Conservation (phyloP, 352 stramenopile genomes). For the Pseudoperonospora humuli region DNA sequence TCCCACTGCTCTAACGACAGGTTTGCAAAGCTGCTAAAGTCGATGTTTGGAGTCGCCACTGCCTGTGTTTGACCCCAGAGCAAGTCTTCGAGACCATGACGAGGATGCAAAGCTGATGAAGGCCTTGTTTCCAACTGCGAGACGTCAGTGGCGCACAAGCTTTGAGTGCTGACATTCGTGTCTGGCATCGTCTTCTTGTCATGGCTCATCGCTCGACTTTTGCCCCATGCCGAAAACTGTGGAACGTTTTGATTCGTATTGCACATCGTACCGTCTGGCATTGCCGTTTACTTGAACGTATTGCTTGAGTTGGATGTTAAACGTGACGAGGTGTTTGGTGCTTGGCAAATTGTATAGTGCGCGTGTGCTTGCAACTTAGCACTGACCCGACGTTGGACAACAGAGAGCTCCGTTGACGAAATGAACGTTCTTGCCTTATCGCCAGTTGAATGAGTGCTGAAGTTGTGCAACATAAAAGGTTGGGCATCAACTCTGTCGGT, state of each 20-base stretch:
- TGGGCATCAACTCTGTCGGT: no score
- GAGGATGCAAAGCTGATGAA: background rate
- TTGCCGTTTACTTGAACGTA: conserved; percentile 8
- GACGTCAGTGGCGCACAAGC: background rate
- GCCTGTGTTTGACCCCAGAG: conserved; percentile 8
- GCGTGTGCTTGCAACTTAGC: no score
- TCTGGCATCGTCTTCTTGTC: background rate
- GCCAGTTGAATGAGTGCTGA: no score
- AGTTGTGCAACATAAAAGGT: no score
- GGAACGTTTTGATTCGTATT: conserved; percentile 1
- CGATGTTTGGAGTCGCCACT: conserved; percentile 5
- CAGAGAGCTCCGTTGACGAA: no score
- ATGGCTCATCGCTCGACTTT: conserved; percentile 2
- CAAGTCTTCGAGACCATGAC: conserved; percentile 6
- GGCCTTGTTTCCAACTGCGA: background rate
- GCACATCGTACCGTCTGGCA: conserved; percentile 1
- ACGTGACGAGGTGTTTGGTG: no score
- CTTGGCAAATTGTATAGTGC: no score
- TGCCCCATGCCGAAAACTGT: background rate
- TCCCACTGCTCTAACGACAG: conserved; percentile 15
- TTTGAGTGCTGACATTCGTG: background rate
- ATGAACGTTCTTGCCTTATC: no score
- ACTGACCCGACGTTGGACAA: no score
- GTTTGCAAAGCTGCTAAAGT: conserved; percentile 6
- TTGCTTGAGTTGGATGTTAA: no score